Conservation (phyloP, 345 rosid genomes). For the Diplotaxis tenuifolia region DNA sequence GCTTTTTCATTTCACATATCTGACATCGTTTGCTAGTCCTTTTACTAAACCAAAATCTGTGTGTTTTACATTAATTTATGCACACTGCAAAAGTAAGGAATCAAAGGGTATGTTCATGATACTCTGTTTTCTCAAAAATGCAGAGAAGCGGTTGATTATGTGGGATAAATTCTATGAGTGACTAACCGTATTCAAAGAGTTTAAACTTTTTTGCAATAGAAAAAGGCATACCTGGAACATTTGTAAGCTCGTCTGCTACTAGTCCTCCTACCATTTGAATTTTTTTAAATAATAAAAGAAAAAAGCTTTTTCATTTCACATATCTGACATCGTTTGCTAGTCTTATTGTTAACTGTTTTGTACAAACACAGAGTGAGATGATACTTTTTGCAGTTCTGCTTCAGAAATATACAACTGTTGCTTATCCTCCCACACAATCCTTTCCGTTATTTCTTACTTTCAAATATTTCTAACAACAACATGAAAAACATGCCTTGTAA, state of each 20-base stretch:
- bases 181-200: neutral
- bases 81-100: neutral
- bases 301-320: neutral
- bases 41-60: too few species aligned
- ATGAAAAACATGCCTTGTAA: neutral
- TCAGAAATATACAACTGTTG: neutral
- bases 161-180: neutral
- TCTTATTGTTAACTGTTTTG: neutral
- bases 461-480: neutral
- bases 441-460: neutral
- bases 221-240: neutral
- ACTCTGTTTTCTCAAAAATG: neutral
- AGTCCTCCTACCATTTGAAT: neutral
- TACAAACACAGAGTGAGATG: neutral
- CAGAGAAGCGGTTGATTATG: neutral
- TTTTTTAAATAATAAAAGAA: neutral
- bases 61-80: neutral
- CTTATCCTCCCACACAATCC: neutral
- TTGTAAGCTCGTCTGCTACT: neutral
- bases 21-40: too few species aligned
- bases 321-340: neutral
- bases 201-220: neutral
- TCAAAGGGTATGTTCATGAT: neutral
- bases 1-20: too few species aligned
- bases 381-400: neutral